phyloP scores from a whole-genome alignment of 1,139 yeast species.

The Suhomyces bolitotheri region DNA sequence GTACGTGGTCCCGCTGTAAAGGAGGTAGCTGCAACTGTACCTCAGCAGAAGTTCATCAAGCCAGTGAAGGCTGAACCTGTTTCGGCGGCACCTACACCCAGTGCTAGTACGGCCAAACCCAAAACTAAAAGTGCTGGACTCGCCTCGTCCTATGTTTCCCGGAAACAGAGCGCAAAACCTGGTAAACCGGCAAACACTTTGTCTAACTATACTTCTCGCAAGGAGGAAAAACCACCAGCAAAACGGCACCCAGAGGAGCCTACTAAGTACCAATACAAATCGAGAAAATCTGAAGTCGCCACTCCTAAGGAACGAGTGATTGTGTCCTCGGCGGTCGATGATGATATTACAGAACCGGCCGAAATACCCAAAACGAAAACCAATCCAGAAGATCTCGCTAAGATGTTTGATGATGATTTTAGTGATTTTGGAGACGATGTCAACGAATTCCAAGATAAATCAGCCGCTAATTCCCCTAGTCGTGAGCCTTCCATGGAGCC shows the following conservation, averaged over 20 bases:
- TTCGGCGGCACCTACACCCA: constrained; percentile 3
- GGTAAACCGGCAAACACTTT: constrained; percentile 12
- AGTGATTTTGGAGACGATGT: constrained; percentile 20
- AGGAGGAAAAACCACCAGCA: constrained; percentile 15
- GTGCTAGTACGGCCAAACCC: constrained; percentile 12
- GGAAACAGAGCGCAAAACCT: constrained; percentile 22
- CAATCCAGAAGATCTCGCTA: constrained; percentile 17
- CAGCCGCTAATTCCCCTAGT: too few relatives aligned
- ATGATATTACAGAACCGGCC: constrained; percentile 7
- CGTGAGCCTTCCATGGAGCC: too few relatives aligned
- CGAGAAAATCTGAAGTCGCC: constrained; percentile 34
- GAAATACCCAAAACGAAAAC: constrained; percentile 9
- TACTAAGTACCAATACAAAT: constrained; percentile 36
- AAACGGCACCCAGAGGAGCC: constrained; percentile 11
- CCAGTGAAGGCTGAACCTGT: neutral
- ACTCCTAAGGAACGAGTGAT: constrained; percentile 42
- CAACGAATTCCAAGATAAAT: too few relatives aligned
- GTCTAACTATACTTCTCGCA: constrained; percentile 26
- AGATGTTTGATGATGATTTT: constrained; percentile 24
- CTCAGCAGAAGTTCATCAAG: constrained; percentile 1
- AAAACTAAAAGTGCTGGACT: constrained; percentile 21
- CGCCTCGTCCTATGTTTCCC: constrained; percentile 30
- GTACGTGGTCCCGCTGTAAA: constrained; percentile 36
- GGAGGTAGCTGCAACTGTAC: constrained; percentile 9
- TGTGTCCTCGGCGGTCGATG: constrained; percentile 24